Evolutionary conservation across 192 early-diverging fungal species (phyloP).

Genomic region (Chytriomyces sp.): DNA sequence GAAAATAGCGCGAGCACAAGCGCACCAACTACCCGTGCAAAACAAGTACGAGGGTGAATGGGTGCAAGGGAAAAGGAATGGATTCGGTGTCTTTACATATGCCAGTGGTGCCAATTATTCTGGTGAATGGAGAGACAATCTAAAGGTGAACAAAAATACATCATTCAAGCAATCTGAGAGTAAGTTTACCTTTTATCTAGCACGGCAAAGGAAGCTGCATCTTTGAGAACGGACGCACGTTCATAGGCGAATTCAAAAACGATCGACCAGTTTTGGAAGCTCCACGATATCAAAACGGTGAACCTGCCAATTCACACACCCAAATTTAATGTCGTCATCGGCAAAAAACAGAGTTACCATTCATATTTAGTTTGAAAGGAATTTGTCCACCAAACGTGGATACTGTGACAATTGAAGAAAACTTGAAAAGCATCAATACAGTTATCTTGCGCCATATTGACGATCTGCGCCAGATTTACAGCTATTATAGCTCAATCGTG

Average conservation of each 20-base stretch:
- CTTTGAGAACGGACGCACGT: slow-evolving; percentile 51
- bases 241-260: slow-evolving; percentile 48
- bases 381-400: slow-evolving; percentile 16
- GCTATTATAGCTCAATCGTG: slow-evolving; percentile 31
- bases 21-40: slow-evolving; percentile 48
- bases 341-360: slow-evolving; percentile 36
- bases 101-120: slow-evolving; percentile 53
- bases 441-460: slow-evolving; percentile 49
- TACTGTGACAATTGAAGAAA: slow-evolving; percentile 20
- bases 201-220: slow-evolving; percentile 48
- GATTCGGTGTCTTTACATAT: slow-evolving; percentile 54
- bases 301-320: not conserved
- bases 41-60: slow-evolving; percentile 56
- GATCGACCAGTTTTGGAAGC: slow-evolving; percentile 38
- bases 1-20: slow-evolving; percentile 22
- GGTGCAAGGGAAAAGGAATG: slow-evolving; percentile 49
- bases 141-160: slow-evolving; percentile 36
- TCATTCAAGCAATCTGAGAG: not conserved
- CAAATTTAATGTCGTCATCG: not conserved
- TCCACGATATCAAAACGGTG: slow-evolving; percentile 45
- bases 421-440: slow-evolving; percentile 41
- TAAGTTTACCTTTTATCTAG: slow-evolving; percentile 14
- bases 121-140: slow-evolving; percentile 58
- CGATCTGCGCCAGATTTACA: slow-evolving; percentile 46
- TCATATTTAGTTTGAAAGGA: slow-evolving; percentile 38